phyloP scores from a whole-genome alignment of 495 filamentous ascomycete species.

The Sordaria brevicollis region DNA sequence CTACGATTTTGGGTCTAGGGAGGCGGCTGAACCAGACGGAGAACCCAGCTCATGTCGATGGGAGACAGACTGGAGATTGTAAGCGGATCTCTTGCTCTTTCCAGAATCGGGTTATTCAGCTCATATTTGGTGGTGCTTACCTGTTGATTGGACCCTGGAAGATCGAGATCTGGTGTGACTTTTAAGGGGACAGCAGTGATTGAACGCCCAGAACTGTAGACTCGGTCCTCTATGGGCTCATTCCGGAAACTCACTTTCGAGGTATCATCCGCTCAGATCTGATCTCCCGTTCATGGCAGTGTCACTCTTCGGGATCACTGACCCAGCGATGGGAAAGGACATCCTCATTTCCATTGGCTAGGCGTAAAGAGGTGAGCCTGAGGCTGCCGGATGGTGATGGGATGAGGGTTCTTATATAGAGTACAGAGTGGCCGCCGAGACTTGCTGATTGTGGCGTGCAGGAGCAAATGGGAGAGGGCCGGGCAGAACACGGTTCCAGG shows the following conservation, averaged over 20 bases:
- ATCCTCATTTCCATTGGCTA: background rate
- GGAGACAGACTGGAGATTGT: background rate
- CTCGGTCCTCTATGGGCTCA: background rate
- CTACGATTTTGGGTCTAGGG: background rate
- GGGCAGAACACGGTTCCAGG: background rate
- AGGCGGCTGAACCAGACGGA: background rate
- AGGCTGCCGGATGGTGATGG: background rate
- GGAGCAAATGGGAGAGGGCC: background rate
- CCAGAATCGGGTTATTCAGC: background rate
- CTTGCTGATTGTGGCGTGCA: background rate
- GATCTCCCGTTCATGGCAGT: background rate
- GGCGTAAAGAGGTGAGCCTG: background rate
- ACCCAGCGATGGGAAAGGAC: background rate
- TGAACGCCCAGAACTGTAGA: background rate
- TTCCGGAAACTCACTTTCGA: background rate
- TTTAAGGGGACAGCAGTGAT: background rate
- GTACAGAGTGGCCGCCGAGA: background rate
- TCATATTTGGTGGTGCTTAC: background rate
- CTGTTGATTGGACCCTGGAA: background rate
- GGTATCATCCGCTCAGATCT: background rate
- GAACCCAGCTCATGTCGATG: background rate
- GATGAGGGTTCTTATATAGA: background rate
- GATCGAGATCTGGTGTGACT: background rate
- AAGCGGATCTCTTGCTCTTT: background rate
- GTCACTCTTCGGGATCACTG: background rate